Percentiles rank a stretch among this genome's conserved stretches.
Conservation (phyloP, 2,329 filamentous ascomycete genomes). For the Epichloe typhina region DNA sequence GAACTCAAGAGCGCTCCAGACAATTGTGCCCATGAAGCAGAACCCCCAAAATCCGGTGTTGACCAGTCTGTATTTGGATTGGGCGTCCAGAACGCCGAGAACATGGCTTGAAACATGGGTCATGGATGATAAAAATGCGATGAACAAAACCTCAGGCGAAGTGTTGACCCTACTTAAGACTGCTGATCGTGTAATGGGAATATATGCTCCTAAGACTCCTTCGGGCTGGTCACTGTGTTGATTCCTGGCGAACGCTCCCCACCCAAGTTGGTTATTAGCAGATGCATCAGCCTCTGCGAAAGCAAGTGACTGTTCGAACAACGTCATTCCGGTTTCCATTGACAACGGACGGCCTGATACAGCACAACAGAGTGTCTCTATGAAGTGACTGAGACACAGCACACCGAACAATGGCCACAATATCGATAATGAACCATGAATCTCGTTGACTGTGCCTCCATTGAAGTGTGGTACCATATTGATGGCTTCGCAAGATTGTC, state of each 20-base stretch:
- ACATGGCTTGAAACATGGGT: conserved; percentile 78
- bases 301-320: conserved; percentile 90
- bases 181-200: conserved; percentile 47
- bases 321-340: conserved; percentile 86
- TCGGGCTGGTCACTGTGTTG: conserved; percentile 21
- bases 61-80: conserved; percentile 66
- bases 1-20: conserved; percentile 58
- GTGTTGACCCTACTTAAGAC: conserved; percentile 75
- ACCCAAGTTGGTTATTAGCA: conserved; percentile 65
- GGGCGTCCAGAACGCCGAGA: conserved; percentile 67
- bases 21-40: conserved; percentile 76
- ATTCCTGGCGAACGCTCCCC: conserved; percentile 47
- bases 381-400: conserved; percentile 64
- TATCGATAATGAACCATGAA: conserved; percentile 65
- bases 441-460: conserved; percentile 33
- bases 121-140: conserved; percentile 77
- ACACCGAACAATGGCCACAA: conserved; percentile 65
- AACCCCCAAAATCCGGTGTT: conserved; percentile 85
- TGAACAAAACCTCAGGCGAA: conserved; percentile 73
- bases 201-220: conserved; percentile 16
- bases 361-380: conserved; percentile 79
- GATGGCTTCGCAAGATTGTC: conserved; percentile 60
- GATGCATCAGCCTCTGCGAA: conserved; percentile 92
- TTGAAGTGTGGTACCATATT: conserved; percentile 52
- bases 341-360: conserved; percentile 69